These are phyloP conservation scores for Westerdykella ornata DNA, from an alignment of 2,329 filamentous ascomycete genomes.

Conservation along the genomic window DNA sequence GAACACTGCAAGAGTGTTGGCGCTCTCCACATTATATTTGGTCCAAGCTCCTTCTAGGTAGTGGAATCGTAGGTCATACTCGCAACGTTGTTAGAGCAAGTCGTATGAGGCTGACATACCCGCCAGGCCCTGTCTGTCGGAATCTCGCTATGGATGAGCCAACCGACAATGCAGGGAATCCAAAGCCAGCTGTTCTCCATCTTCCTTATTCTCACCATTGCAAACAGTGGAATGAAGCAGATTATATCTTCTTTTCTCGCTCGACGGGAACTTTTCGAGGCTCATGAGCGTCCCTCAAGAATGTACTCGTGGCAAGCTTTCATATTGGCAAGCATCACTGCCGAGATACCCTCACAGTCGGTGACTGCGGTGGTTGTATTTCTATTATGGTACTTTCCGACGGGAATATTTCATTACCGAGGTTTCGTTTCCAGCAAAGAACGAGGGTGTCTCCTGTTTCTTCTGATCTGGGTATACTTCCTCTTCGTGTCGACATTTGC, in stretches of 20 bases:
- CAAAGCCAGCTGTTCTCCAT: constrained; percentile 77
- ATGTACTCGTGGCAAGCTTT: constrained; percentile 77
- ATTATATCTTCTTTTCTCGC: constrained; percentile 76
- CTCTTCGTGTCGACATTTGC: constrained; percentile 72
- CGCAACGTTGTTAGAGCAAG: not conserved
- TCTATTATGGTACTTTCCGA: constrained; percentile 73
- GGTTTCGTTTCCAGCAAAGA: constrained; percentile 58
- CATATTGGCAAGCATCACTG: constrained; percentile 69
- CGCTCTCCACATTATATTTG: constrained; percentile 80
- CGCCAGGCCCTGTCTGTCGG: constrained; percentile 60
- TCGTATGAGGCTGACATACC: not conserved
- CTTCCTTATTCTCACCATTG: constrained; percentile 69
- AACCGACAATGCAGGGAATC: constrained; percentile 64
- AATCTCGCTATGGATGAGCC: constrained; percentile 65
- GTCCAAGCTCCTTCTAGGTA: constrained; percentile 62
- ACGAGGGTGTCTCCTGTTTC: constrained; percentile 67
- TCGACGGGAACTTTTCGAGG: constrained; percentile 71
- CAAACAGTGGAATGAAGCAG: constrained; percentile 66
- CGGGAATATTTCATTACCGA: constrained; percentile 54
- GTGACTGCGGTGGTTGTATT: constrained; percentile 64
- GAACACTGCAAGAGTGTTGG: constrained; percentile 86
- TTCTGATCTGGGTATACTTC: constrained; percentile 63
- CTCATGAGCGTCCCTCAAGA: constrained; percentile 74
- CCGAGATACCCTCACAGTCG: constrained; percentile 73
- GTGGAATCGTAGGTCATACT: constrained; percentile 24